Percentiles rank a stretch among this genome's conserved stretches.
These are phyloP conservation scores for Lophium mytilinum DNA, from an alignment of 495 filamentous ascomycete genomes.

Conservation along the genomic window DNA sequence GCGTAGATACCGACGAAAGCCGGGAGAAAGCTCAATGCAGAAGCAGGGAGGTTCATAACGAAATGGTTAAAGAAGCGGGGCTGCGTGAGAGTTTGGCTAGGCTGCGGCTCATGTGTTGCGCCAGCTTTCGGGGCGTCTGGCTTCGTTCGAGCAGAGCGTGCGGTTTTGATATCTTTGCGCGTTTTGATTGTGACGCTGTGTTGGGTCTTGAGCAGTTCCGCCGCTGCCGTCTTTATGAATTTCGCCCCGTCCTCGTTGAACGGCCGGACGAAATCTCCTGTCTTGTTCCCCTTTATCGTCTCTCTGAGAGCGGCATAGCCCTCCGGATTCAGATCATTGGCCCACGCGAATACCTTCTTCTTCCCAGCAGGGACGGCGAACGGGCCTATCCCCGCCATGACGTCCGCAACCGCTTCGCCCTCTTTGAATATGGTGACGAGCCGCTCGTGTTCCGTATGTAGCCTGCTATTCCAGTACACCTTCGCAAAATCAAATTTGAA, in stretches of 20 bases:
- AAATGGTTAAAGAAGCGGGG: slow-evolving; percentile 72
- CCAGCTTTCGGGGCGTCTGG: not conserved
- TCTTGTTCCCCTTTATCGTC: slow-evolving; percentile 71
- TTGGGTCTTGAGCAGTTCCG: slow-evolving; percentile 46
- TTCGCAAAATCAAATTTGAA: slow-evolving; percentile 73
- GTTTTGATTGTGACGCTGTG: slow-evolving; percentile 10
- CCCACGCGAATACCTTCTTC: slow-evolving; percentile 88
- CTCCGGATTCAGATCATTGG: slow-evolving; percentile 93
- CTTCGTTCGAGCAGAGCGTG: slow-evolving; percentile 33
- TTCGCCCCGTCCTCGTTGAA: slow-evolving; percentile 71
- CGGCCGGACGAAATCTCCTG: slow-evolving; percentile 60
- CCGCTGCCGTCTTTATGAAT: slow-evolving; percentile 67
- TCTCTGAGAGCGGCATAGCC: slow-evolving; percentile 62
- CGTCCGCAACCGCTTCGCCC: slow-evolving; percentile 87
- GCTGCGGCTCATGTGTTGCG: slow-evolving; percentile 1
- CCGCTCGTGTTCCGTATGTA: slow-evolving; percentile 80
- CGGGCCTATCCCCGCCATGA: slow-evolving; percentile 96
- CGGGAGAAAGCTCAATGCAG: slow-evolving; percentile 76
- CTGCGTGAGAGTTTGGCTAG: slow-evolving; percentile 33
- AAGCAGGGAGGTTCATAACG: slow-evolving; percentile 93
- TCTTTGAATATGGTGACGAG: slow-evolving; percentile 68
- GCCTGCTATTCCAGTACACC: slow-evolving; percentile 94
- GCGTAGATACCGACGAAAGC: slow-evolving; percentile 74
- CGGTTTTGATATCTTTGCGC: not conserved
- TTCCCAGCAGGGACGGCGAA: slow-evolving; percentile 90